Evolutionary conservation across 495 filamentous ascomycete genomes (phyloP), one percentile per base, ranked within the genome.

Genomic region (Aspergillus panamensis): DNA sequence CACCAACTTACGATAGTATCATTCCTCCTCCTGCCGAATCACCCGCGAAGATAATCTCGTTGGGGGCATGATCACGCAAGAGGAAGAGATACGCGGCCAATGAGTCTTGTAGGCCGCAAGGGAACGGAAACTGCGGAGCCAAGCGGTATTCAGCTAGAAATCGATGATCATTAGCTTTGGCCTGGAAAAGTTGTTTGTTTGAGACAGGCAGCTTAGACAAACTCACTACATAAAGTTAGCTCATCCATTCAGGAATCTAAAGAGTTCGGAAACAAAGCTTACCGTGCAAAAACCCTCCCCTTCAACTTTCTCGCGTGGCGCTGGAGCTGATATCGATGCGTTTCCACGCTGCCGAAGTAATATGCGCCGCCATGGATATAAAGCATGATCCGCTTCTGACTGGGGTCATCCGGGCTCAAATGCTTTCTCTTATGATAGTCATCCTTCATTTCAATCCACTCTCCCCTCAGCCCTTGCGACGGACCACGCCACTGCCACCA

Each of bases 321-420:
- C 73, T 97, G 93, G 77, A 97, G 84, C 77, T 96, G 92, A 72
- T 96, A 96, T 19, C 93, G 86, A 77, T 97, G 93, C 66, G 93
- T 91, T 66, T 97, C 92, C 20, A 96, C 84, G 64, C 90, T 95
- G 1, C 93, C 93, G 65, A 97, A 97, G 64, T 84, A 90, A 66
- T 89, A 90, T 25, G 87, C 87, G 2, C 87, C 86, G 4, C 93
- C 93, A 66, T 97, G 93, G 8, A 97, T 81, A 71, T 97, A 97
- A 21, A 97, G 76, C 87, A 97, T 96, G 21, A 94, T 85, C 29
- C 90, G 83, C 61, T 87, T 89, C 30, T 80, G 72, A 48, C 81
- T 79, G 3, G 60, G 53, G 48, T 63, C 51, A 17, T 49, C 43
- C 3, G 49, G 48, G 32, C 47, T 52, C 1, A 70, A 70, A 65